These are phyloP conservation scores for Aspergillus sclerotiicarbonarius DNA, from an alignment of 495 filamentous ascomycete species.

Conservation along the genomic window DNA sequence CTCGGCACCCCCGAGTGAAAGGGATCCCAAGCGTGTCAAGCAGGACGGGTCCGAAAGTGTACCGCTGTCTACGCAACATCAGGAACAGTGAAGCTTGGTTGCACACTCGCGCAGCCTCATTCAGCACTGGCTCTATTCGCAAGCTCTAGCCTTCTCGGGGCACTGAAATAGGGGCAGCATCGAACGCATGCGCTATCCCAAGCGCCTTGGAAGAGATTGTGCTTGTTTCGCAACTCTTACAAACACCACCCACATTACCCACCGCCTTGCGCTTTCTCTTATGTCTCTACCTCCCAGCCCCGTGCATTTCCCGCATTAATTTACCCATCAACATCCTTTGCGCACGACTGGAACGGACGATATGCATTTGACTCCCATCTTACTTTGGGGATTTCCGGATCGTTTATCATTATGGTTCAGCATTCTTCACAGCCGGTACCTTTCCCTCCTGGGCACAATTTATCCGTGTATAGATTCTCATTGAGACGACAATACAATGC, in stretches of 20 bases:
- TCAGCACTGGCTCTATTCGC: background rate
- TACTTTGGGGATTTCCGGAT: background rate
- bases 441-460: background rate
- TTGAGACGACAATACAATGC: background rate
- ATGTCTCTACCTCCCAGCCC: background rate
- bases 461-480: background rate
- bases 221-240: background rate
- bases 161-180: background rate
- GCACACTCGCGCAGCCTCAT: background rate
- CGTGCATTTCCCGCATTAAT: background rate
- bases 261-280: background rate
- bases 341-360: constrained; percentile 1
- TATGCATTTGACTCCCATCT: constrained; percentile 3
- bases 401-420: background rate
- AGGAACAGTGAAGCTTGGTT: constrained; percentile 2
- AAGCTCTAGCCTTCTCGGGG: background rate
- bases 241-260: background rate
- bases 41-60: constrained; percentile 19
- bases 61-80: constrained; percentile 1
- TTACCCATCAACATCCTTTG: background rate
- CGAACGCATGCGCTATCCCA: background rate
- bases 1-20: constrained; percentile 31
- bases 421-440: background rate
- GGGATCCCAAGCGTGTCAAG: constrained; percentile 39
- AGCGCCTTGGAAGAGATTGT: background rate